Base-by-base conservation (phyloP, 495 filamentous ascomycete genomes). In the Wilcoxina mikolae region DNA sequence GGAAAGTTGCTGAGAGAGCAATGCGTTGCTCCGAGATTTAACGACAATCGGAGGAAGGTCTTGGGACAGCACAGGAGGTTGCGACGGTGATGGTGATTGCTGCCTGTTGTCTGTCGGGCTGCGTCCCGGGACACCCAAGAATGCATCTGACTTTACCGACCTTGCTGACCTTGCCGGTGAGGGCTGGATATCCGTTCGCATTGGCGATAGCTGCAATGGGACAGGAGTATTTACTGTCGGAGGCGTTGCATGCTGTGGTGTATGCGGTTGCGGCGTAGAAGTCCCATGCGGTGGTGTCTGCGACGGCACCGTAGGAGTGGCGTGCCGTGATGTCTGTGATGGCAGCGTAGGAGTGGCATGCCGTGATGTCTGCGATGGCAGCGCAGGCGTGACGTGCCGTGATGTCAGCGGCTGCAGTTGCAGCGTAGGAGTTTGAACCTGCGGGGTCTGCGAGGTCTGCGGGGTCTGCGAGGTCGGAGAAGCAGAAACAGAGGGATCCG, bases 1-100 rank as follows among this genome's bases (percentile, higher is more conserved):
- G 70, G 35, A 74, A 69, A 10, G 84, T 62, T 35, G 69, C 64
- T 58, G 62, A 61, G 59, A 52, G 35, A 63, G 78, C 26, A 79
- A 70, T 3, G 76, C 76, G 62, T 84, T 75, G 20, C 79, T 79
- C 49, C 90, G 82, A 26, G 87, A 87, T 69, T 93, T 91, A 57
- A 95, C 69, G 43, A 94, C 80, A 57, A 98, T 94, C 64, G 61
- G 60, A 7, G 44, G 43, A 27, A 60, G 58, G 33, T 59, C 33
- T 22, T 64, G 60, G 4, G 60, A 60, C 11, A 15, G 17, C n/a
- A n/a, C 9, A 10, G 49, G 49, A 9, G 28, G 9, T 26, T 52
- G 49, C 31, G 49, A n/a, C 9, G 33, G 25, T 51, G 41, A 51
- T 63, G 15, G 58, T 7, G 45, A 31, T 12, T 49, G 45, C 11